phyloP scores from a whole-genome alignment of 257 asterid genomes.

The Solanum microdontum region DNA sequence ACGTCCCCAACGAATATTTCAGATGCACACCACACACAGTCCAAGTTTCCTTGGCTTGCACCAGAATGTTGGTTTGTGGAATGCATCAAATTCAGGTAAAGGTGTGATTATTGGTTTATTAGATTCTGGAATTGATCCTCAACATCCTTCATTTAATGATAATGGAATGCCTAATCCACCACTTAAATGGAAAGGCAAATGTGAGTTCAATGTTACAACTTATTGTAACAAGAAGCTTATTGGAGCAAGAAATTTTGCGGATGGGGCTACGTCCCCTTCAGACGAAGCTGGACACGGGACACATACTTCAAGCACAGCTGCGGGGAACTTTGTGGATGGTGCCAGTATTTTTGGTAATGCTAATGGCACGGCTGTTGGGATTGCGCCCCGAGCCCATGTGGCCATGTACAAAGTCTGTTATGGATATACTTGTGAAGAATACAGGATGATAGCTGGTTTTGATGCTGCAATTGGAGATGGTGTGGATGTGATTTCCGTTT shows the following conservation, averaged over 20 bases:
- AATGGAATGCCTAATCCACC: constrained; percentile 7
- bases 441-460: neutral
- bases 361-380: neutral
- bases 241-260: neutral
- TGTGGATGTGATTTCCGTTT: neutral
- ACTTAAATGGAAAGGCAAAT: constrained; percentile 2
- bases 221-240: constrained; percentile 2
- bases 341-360: neutral
- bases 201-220: neutral
- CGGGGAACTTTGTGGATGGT: neutral
- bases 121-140: neutral
- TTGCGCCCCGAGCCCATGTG: neutral
- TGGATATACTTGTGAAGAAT: no score
- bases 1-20: neutral
- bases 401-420: neutral
- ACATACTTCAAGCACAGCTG: neutral
- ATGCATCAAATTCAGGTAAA: neutral
- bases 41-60: neutral
- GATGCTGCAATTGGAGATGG: constrained; percentile 3
- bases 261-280: accelerated
- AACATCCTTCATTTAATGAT: constrained; percentile 1
- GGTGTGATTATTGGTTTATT: neutral
- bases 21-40: neutral
- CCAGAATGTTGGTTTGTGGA: neutral
- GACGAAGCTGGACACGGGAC: neutral